Percentiles rank a stretch among this genome's conserved stretches.
These are phyloP conservation scores for Aspergillus hiratsukae DNA, from an alignment of 2,329 filamentous ascomycete genomes.

Conservation along the genomic window DNA sequence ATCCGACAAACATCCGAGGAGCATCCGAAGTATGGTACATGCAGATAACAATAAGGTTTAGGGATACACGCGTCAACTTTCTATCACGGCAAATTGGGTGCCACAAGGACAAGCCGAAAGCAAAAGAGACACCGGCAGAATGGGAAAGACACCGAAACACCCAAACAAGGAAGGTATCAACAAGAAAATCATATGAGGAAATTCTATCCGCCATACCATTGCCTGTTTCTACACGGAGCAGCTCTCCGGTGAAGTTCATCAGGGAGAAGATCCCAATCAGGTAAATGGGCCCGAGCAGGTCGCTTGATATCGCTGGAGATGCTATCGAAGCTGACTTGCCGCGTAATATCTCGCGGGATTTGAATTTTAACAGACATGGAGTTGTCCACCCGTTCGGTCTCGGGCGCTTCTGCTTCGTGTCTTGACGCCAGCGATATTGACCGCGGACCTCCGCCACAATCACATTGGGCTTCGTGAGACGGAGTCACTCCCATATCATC, in stretches of 20 bases:
- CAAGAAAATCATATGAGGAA: neutral
- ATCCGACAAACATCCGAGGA: too few species aligned
- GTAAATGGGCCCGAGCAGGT: neutral
- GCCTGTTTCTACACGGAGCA: neutral
- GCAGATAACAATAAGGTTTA: too few species aligned
- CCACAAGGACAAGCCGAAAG: too few species aligned
- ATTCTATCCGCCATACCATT: neutral
- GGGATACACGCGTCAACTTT: too few species aligned
- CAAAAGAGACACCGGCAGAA: too few species aligned
- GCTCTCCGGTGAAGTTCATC: neutral
- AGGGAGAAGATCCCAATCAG: neutral
- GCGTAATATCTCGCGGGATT: neutral
- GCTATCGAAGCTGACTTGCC: neutral
- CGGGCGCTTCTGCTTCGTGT: neutral
- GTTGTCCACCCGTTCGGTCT: neutral
- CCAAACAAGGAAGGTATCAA: too few species aligned
- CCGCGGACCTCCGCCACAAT: constrained; percentile 52
- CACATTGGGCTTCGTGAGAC: constrained; percentile 59
- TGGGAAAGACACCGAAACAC: too few species aligned
- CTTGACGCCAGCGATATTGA: neutral
- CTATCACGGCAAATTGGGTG: too few species aligned
- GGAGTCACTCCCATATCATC: constrained; percentile 45
- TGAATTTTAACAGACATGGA: neutral
- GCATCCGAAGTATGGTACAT: too few species aligned
- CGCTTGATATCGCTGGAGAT: neutral